These are phyloP conservation scores for Mycena latifolia DNA, from an alignment of 768 basidiomycete species.

Conservation along the genomic window DNA sequence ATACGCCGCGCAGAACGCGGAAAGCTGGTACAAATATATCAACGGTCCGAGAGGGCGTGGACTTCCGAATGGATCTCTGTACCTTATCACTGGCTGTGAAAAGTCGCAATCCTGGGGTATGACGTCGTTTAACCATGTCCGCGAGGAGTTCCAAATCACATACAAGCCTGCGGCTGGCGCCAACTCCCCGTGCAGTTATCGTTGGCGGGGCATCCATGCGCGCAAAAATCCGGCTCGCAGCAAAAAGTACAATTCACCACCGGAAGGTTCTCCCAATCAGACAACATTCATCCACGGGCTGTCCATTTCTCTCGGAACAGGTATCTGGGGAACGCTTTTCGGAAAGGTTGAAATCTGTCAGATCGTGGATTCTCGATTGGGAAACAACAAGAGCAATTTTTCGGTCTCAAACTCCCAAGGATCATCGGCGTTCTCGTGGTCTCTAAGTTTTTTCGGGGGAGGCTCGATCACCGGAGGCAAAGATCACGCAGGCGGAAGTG, in stretches of 20 bases:
- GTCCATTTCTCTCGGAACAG: no score
- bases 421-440: constrained; percentile 2
- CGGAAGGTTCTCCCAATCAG: constrained; percentile 3
- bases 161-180: neutral
- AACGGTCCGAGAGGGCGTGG: constrained; percentile 22
- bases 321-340: constrained; percentile 12
- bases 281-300: constrained; percentile 18
- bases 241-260: neutral
- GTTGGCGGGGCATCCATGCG: neutral
- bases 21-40: constrained; percentile 34
- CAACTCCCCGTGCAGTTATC: neutral
- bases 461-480: neutral
- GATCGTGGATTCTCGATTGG: neutral
- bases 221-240: constrained; percentile 1
- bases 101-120: constrained; percentile 36
- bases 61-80: constrained; percentile 31
- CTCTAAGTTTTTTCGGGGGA: constrained; percentile 10
- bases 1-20: constrained; percentile 31
- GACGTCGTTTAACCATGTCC: constrained; percentile 24
- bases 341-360: neutral
- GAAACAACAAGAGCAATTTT: neutral
- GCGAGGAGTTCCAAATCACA: constrained; percentile 2
- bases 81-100: constrained; percentile 39
- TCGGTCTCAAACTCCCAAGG: neutral
- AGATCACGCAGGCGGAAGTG: no score